These are phyloP conservation scores for Mortierella sp. DNA, from an alignment of 371 early-diverging fungal genomes.

Conservation along the genomic window DNA sequence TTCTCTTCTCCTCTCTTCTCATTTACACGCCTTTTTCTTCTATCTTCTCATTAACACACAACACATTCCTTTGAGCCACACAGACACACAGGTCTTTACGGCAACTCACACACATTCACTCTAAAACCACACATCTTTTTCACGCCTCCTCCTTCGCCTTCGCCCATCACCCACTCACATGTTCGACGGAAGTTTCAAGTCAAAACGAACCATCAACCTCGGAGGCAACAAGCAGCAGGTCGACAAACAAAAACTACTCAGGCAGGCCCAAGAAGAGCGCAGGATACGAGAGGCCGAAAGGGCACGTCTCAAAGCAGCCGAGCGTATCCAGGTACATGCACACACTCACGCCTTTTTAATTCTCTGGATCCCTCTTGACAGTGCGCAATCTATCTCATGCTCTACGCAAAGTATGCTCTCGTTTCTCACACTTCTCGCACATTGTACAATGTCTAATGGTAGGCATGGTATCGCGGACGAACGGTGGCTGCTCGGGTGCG, in stretches of 20 bases:
- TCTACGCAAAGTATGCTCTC: neutral
- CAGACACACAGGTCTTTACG: neutral
- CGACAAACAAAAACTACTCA: slow-evolving; percentile 77
- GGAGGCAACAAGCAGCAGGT: slow-evolving; percentile 78
- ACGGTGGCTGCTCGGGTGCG: slow-evolving; percentile 57
- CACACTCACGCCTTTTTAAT: neutral
- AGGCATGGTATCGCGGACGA: slow-evolving; percentile 66
- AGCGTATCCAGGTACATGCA: slow-evolving; percentile 73
- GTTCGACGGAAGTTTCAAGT: slow-evolving; percentile 84
- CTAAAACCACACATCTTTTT: neutral
- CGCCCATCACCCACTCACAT: slow-evolving; percentile 10
- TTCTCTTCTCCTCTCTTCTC: neutral
- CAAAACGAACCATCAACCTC: slow-evolving; percentile 82
- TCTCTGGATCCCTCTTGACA: neutral
- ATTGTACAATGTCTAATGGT: neutral
- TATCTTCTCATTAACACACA: no score
- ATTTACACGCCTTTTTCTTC: neutral
- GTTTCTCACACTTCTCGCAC: neutral
- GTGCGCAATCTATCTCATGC: neutral
- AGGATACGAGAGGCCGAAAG: slow-evolving; percentile 82
- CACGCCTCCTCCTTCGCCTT: neutral
- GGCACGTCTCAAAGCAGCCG: slow-evolving; percentile 67
- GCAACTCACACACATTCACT: neutral
- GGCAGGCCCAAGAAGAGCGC: slow-evolving; percentile 83
- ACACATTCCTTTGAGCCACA: neutral